Base-by-base conservation (phyloP, 2,329 filamentous ascomycete genomes). In the Cladosporium sp. region DNA sequence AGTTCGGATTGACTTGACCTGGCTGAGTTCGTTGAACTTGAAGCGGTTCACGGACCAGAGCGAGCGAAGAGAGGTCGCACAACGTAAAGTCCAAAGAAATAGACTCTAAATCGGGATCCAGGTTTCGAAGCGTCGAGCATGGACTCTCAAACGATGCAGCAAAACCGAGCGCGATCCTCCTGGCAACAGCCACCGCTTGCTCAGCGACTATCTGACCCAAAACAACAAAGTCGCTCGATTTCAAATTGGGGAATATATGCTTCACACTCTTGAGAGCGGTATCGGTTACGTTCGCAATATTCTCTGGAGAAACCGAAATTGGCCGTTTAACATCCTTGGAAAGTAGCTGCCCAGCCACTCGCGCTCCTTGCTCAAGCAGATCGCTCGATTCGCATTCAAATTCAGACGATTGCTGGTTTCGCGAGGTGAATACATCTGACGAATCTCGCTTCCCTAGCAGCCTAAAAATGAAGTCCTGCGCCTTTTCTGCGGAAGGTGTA, bases 151-250 rank as follows among this genome's bases (percentile, higher is more conserved):
- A 8, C 3, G 17, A 14, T 4, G 45, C 19, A 25, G 43, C 55
- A 36, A 58, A n/a, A 19, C n/a, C 43, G 20, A 19, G 25, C 34
- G 28, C 17, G 19, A 58, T 42, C 14, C 7, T 28, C 17, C 22
- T 34, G 9, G 45, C 43, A 9, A 47, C 34, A 28, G 47, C 45
- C 3, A 65, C 45, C 12, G 67, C 66, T 59, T 73, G 69, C 51
- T 73, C 70, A 49, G 65, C 65, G n/a, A 70, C 61, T 19, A 73
- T 58, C 52, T 74, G 72, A 20, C 71, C 69, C 19, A 72, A 61
- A 54, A 64, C 66, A 37, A 70, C 63, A 19, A 73, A 38, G 59
- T 74, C 71, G 14, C 66, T 51, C 17, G n/a, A 8, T 9, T 38
- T 49, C 17, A 56, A 20, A 15, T 64, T 67, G 28, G 57, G 61